Conservation (phyloP, 495 filamentous ascomycete species). For the Oidiodendron maius region DNA sequence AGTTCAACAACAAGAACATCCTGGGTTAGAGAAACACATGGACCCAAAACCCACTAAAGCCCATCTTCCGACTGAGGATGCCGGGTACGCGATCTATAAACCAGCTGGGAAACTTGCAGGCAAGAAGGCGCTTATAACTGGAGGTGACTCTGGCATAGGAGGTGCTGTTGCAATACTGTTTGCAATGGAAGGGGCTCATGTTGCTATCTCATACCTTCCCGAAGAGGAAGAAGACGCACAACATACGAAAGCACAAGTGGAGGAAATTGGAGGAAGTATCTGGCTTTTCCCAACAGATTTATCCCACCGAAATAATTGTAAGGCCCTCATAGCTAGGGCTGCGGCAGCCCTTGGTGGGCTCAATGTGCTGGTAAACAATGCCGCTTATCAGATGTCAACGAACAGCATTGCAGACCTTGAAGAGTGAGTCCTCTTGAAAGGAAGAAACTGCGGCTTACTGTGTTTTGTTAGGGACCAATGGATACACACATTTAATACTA, state of each 20-base stretch:
- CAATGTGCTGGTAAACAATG: slow-evolving; percentile 59
- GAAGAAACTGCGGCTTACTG: background rate
- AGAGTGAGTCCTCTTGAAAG: slow-evolving; percentile 40
- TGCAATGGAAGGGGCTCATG: slow-evolving; percentile 50
- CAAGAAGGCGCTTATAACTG: slow-evolving; percentile 49
- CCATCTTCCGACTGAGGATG: background rate
- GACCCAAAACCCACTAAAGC: background rate
- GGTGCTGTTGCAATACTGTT: slow-evolving; percentile 49
- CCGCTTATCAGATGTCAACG: slow-evolving; percentile 48
- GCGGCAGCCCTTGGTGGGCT: slow-evolving; percentile 31
- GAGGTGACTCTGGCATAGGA: slow-evolving; percentile 51
- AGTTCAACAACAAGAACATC: background rate
- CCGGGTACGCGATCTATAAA: background rate
- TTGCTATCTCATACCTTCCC: slow-evolving; percentile 49
- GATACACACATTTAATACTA: slow-evolving; percentile 41
- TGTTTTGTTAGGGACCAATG: background rate
- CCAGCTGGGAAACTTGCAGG: slow-evolving; percentile 42
- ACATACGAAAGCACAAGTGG: slow-evolving; percentile 44
- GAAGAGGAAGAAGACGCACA: slow-evolving; percentile 49
- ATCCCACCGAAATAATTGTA: background rate
- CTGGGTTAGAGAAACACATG: background rate
- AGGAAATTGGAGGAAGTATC: slow-evolving; percentile 29
- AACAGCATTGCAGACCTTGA: slow-evolving; percentile 43
- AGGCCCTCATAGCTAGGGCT: background rate
- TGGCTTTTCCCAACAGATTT: background rate